A percentile compares a stretch with the other conserved stretches of the same genome.
Evolutionary conservation across 306 rosid species (phyloP).

Genomic region (Ziziphus jujuba): DNA sequence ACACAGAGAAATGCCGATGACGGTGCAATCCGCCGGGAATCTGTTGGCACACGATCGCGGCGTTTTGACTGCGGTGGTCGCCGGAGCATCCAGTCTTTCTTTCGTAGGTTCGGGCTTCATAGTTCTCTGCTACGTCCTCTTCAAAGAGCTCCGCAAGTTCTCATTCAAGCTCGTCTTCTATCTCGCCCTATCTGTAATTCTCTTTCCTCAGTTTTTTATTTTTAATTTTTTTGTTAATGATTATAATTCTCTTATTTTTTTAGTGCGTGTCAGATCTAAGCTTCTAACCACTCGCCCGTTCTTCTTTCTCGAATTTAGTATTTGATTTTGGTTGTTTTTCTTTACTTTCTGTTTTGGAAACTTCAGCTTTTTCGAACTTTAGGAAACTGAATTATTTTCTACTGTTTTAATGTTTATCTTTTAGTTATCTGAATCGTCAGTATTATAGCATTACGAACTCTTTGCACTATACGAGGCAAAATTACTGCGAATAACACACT

Average conservation of each 20-base stretch:
- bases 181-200: slow-evolving; percentile 78
- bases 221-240: slow-evolving; percentile 1
- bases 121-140: slow-evolving; percentile 91
- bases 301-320: not conserved
- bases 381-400: not conserved
- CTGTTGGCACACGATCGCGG: slow-evolving; percentile 61
- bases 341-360: not conserved
- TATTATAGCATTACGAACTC: not conserved
- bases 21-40: slow-evolving; percentile 41
- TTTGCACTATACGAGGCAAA: not conserved
- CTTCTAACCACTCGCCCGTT: not conserved
- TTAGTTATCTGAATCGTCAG: not conserved
- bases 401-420: not conserved
- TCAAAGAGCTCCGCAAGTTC: slow-evolving; percentile 99
- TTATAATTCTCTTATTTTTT: not conserved
- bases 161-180: slow-evolving; percentile 98
- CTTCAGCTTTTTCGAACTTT: not conserved
- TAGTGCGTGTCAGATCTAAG: slow-evolving; percentile 25
- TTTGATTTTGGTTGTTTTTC: not conserved
- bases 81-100: slow-evolving; percentile 85
- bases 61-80: slow-evolving; percentile 56
- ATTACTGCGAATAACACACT: not conserved
- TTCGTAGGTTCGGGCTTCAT: slow-evolving; percentile 86
- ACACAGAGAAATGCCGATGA: slow-evolving; percentile 43
- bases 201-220: slow-evolving; percentile 12